phyloP scores from a whole-genome alignment of 306 rosid genomes.

The Quercus rubra region DNA sequence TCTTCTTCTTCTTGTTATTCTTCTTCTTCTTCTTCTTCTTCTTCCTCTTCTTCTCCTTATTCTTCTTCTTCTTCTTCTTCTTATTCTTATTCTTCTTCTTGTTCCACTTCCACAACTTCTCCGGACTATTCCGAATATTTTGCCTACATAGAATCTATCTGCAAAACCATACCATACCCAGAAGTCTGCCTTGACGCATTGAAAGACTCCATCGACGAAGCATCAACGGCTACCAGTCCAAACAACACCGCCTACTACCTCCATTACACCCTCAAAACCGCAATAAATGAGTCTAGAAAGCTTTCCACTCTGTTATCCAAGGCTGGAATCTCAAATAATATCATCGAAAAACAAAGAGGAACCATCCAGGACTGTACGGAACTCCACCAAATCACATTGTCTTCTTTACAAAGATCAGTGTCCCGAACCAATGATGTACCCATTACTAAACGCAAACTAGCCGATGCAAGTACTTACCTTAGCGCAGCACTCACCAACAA shows the following conservation, averaged over 20 bases:
- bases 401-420: constrained; percentile 47
- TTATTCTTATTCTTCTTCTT: too few relatives aligned
- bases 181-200: constrained; percentile 47
- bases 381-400: constrained; percentile 59
- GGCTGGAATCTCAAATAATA: constrained; percentile 28
- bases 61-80: constrained; percentile 34
- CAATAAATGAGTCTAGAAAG: constrained; percentile 56
- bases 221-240: constrained; percentile 57
- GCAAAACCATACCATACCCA: constrained; percentile 55
- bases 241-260: constrained; percentile 43
- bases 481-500: constrained; percentile 88
- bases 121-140: constrained; percentile 18
- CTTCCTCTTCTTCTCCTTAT: constrained; percentile 23
- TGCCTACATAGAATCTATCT: constrained; percentile 47
- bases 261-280: constrained; percentile 50
- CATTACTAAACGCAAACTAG: constrained; percentile 18
- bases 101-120: constrained; percentile 20
- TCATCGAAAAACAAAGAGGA: constrained; percentile 65
- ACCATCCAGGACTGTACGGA: constrained; percentile 64
- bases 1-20: too few relatives aligned
- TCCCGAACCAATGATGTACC: constrained; percentile 28
- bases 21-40: constrained; percentile 27
- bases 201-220: constrained; percentile 30
- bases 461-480: constrained; percentile 59
- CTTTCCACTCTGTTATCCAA: constrained; percentile 42